Conservation (phyloP, 257 asterid species). For the Solanum acaule region DNA sequence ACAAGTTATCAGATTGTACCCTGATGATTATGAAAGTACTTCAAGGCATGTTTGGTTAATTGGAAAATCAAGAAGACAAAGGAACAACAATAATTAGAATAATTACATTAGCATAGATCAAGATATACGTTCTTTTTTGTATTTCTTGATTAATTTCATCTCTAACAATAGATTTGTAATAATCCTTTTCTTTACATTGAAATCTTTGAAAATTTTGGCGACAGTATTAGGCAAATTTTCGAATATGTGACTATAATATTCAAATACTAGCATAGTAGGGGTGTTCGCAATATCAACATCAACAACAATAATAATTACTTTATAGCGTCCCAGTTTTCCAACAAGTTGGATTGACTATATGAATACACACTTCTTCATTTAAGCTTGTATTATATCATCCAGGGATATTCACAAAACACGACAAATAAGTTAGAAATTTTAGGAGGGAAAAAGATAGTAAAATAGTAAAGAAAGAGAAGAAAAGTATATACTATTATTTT, state of each 20-base stretch:
- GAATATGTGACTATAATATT: neutral
- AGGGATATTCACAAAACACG: neutral
- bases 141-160: too few species aligned
- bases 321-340: neutral
- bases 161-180: too few species aligned
- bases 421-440: neutral
- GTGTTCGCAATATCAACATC: neutral
- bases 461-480: neutral
- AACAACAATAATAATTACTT: neutral
- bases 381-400: neutral
- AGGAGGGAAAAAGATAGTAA: neutral
- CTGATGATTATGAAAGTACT: neutral
- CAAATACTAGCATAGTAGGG: neutral
- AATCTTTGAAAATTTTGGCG: neutral
- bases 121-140: too few species aligned
- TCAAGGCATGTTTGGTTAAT: neutral
- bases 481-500: neutral
- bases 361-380: neutral
- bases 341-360: neutral
- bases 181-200: too few species aligned
- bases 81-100: neutral
- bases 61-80: constrained; percentile 2
- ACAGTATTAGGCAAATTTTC: neutral
- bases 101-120: too few species aligned
- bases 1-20: constrained; percentile 11